Evolutionary conservation across 345 rosid species (phyloP).

Genomic region (Eucalyptus pauciflora): DNA sequence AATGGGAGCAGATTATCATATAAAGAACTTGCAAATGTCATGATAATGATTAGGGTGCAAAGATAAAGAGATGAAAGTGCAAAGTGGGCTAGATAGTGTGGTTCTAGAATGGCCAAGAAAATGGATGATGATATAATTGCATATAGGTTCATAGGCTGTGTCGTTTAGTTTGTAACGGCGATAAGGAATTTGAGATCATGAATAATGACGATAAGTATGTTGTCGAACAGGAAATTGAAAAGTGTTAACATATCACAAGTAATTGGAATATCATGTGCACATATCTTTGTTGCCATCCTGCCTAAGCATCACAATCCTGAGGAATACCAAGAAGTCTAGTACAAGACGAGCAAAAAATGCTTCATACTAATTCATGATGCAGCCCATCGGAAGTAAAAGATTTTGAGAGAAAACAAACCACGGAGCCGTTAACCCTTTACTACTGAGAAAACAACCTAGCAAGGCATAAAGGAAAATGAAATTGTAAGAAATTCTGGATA

Average conservation of each 20-base stretch:
- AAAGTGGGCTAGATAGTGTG: background rate
- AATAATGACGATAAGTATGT: background rate
- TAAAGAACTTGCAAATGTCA: background rate
- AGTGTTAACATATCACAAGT: background rate
- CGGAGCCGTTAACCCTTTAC: background rate
- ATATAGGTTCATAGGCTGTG: background rate
- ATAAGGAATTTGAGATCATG: background rate
- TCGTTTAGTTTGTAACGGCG: rapidly evolving
- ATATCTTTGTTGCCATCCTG: background rate
- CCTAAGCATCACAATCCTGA: background rate
- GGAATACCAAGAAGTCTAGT: background rate
- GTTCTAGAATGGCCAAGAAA: background rate
- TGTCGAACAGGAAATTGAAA: background rate
- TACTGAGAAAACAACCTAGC: background rate
- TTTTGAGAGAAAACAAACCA: background rate
- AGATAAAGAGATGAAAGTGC: background rate
- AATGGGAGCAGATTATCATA: background rate
- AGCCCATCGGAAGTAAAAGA: rapidly evolving
- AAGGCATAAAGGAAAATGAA: background rate
- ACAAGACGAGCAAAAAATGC: background rate
- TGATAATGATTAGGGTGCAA: background rate
- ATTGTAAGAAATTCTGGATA: background rate
- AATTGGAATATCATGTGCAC: background rate
- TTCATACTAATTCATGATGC: background rate
- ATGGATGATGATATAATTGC: background rate